Conservation (phyloP, 1,284 basidiomycete species). For the Puccinia sorghi region DNA sequence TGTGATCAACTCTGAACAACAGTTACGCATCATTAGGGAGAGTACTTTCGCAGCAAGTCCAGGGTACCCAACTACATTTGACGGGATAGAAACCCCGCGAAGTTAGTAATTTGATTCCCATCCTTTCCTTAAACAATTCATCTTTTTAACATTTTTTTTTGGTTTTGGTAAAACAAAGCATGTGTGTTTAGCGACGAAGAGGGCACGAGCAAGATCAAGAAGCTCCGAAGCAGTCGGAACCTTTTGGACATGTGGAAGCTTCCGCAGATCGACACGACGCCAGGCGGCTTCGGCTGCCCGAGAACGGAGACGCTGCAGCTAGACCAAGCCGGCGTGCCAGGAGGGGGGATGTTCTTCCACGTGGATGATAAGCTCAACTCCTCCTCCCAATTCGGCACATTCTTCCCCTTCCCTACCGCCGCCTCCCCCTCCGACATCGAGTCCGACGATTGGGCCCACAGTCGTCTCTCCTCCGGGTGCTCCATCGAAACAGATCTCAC, state of each 20-base stretch:
- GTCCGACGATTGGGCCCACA: not conserved
- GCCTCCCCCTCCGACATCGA: constrained; percentile 2
- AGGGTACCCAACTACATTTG: not conserved
- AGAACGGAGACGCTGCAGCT: not conserved
- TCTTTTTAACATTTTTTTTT: not conserved
- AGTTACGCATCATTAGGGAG: not conserved
- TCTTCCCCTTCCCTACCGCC: not conserved
- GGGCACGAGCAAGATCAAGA: not conserved
- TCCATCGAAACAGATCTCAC: constrained; percentile 13
- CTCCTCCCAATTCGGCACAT: not conserved
- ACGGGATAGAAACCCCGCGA: not conserved
- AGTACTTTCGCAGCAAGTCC: constrained; percentile 10
- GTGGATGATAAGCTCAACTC: not conserved
- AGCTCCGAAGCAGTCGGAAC: not conserved
- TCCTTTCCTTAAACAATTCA: not conserved
- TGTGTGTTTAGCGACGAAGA: constrained; percentile 14
- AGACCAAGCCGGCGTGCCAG: not conserved
- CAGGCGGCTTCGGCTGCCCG: not conserved
- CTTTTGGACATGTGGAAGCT: not conserved
- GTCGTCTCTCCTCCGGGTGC: constrained; percentile 3
- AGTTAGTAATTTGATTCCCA: not conserved
- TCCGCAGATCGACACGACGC: not conserved
- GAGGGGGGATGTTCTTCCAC: not conserved
- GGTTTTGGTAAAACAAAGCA: constrained; percentile 1
- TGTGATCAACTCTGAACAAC: constrained; percentile 13